Percentiles rank a stretch among this genome's conserved stretches.
Evolutionary conservation across 2,329 filamentous ascomycete species (phyloP).

Genomic region (Tolypocladium tundrense): DNA sequence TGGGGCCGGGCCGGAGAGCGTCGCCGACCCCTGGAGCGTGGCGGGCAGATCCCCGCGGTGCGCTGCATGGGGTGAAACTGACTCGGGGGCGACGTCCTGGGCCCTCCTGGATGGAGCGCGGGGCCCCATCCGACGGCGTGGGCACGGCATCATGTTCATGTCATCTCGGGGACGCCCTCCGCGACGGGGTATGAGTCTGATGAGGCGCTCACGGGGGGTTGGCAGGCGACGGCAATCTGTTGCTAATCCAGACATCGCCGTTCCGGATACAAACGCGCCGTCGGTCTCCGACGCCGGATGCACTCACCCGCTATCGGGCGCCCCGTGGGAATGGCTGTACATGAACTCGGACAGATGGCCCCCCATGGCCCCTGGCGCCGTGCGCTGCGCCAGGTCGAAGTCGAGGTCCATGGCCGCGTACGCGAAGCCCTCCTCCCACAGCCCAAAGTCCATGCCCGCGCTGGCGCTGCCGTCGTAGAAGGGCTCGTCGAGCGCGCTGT

Average conservation of each 20-base stretch:
- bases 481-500: slow-evolving; percentile 15
- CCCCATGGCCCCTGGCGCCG: background rate
- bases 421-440: slow-evolving; percentile 28
- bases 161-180: background rate
- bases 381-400: slow-evolving; percentile 20
- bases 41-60: background rate
- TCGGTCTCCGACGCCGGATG: too few species aligned
- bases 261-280: too few species aligned
- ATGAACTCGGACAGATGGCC: slow-evolving; percentile 4
- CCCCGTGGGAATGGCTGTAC: background rate
- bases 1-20: background rate
- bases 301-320: background rate
- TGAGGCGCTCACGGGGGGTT: background rate
- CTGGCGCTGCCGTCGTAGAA: slow-evolving; percentile 15
- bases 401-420: slow-evolving; percentile 22
- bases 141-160: background rate
- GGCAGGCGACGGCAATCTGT: too few species aligned
- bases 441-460: slow-evolving; percentile 18
- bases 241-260: background rate
- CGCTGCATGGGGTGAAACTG: background rate
- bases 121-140: too few species aligned
- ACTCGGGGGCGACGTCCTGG: background rate
- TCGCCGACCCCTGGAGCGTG: background rate
- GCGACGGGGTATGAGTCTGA: background rate
- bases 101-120: too few species aligned